A percentile compares a stretch with the other conserved stretches of the same genome.
These are phyloP conservation scores for Magnolia officinalis DNA, from an alignment of 164 flowering plant species.

Conservation along the genomic window DNA sequence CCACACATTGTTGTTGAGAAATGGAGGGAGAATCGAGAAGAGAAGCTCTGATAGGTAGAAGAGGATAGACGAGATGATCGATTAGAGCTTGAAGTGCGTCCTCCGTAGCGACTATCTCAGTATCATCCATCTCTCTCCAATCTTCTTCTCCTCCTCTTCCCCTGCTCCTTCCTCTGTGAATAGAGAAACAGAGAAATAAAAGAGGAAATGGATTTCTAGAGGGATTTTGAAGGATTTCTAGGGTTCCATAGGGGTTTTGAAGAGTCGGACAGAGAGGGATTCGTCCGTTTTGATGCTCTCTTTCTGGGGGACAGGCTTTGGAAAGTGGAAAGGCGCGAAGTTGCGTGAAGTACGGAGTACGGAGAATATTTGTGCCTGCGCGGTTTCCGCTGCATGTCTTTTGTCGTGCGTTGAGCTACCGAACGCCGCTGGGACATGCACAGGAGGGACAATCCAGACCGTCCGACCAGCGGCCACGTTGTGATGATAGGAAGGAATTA, in stretches of 20 bases:
- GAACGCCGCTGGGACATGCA: too few relatives aligned
- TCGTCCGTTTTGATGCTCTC: too few relatives aligned
- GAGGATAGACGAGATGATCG: slow-evolving; percentile 59
- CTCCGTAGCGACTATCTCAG: slow-evolving; percentile 34
- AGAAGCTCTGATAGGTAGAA: slow-evolving; percentile 41
- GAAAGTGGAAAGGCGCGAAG: not conserved
- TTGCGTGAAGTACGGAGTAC: not conserved
- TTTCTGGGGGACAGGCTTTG: not conserved
- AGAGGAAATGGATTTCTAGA: too few relatives aligned
- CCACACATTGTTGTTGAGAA: slow-evolving; percentile 39
- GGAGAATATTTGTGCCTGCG: not conserved
- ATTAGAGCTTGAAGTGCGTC: slow-evolving; percentile 52
- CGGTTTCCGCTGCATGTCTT: too few relatives aligned
- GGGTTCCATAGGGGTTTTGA: too few relatives aligned
- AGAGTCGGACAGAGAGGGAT: too few relatives aligned
- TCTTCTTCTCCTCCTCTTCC: not conserved
- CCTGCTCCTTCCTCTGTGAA: not conserved
- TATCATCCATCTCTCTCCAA: not conserved
- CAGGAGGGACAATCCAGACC: too few relatives aligned
- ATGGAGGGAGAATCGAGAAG: slow-evolving; percentile 27
- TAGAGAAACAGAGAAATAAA: too few relatives aligned
- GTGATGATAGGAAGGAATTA: too few relatives aligned
- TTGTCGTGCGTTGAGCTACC: too few relatives aligned
- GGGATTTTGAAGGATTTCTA: too few relatives aligned
- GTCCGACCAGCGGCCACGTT: too few relatives aligned